Percentiles rank a stretch among this genome's conserved stretches.
Evolutionary conservation across 1,139 yeast species (phyloP).

Genomic region (Sugiyamaella neomexicana): DNA sequence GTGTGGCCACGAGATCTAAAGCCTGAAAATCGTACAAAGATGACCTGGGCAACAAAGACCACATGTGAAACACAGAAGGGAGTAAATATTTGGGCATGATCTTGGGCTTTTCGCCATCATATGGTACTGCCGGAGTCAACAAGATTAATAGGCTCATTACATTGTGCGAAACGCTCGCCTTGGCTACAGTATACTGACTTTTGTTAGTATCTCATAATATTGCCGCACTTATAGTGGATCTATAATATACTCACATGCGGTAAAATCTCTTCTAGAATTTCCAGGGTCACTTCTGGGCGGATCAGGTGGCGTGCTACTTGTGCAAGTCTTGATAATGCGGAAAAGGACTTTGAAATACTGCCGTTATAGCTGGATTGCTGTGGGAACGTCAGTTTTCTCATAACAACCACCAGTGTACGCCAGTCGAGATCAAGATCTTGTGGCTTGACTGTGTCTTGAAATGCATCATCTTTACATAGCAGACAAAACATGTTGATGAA

Average conservation of each 20-base stretch:
- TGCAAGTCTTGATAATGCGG: slow-evolving; percentile 48
- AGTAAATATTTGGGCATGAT: slow-evolving; percentile 33
- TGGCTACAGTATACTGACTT: slow-evolving; percentile 51
- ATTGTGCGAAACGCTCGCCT: slow-evolving; percentile 59
- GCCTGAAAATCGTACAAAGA: slow-evolving; percentile 65
- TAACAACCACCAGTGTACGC: slow-evolving; percentile 28
- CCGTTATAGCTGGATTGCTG: slow-evolving; percentile 31
- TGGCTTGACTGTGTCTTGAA: slow-evolving; percentile 29
- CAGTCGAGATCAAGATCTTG: slow-evolving; percentile 33
- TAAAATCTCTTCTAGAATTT: slow-evolving; percentile 49
- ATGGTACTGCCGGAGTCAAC: slow-evolving; percentile 36
- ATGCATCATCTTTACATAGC: slow-evolving; percentile 42
- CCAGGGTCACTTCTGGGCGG: slow-evolving; percentile 35
- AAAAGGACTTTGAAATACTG: slow-evolving; percentile 42
- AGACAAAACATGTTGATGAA: slow-evolving; percentile 65
- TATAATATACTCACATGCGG: slow-evolving; percentile 41
- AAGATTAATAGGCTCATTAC: slow-evolving; percentile 45
- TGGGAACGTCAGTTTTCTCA: slow-evolving; percentile 32
- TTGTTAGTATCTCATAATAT: background rate
- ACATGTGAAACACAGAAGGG: slow-evolving; percentile 69
- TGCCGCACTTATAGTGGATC: too few relatives aligned
- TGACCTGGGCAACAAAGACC: slow-evolving; percentile 63
- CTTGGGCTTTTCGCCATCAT: slow-evolving; percentile 20
- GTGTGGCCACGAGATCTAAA: slow-evolving; percentile 63
- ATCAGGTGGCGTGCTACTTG: slow-evolving; percentile 52